Conservation (phyloP, 768 basidiomycete genomes). For the Lentinula guzmanii region DNA sequence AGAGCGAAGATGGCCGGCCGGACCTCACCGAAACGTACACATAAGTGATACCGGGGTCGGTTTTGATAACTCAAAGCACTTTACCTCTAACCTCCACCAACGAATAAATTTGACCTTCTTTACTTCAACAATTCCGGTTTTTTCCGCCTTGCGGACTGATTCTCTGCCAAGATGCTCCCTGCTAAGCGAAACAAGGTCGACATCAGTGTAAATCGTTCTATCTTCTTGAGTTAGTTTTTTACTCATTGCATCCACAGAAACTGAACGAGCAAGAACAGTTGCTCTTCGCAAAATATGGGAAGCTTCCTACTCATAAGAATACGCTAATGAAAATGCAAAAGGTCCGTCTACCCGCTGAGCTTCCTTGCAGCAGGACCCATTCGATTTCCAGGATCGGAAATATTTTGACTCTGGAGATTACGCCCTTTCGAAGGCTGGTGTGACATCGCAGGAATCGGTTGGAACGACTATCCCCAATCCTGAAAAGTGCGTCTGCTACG, state of each 20-base stretch:
- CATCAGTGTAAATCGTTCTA: conserved; percentile 63
- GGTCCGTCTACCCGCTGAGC: conserved; percentile 35
- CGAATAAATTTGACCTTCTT: conserved; percentile 21
- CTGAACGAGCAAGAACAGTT: conserved; percentile 88
- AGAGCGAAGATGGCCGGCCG: not conserved
- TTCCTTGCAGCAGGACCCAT: conserved; percentile 8
- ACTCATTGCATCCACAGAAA: conserved; percentile 39
- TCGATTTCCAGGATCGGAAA: conserved; percentile 77
- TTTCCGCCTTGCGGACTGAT: conserved; percentile 13
- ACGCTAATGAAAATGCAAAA: conserved; percentile 93
- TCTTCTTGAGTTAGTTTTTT: not conserved
- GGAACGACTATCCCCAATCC: conserved; percentile 98
- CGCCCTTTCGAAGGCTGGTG: conserved; percentile 92
- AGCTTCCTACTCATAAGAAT: conserved; percentile 91
- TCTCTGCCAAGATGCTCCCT: conserved; percentile 53
- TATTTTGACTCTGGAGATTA: conserved; percentile 99
- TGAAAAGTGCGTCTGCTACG: conserved; percentile 58
- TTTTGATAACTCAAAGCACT: not conserved
- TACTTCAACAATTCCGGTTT: conserved; percentile 11
- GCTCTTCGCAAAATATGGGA: conserved; percentile 92
- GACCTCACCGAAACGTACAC: not conserved
- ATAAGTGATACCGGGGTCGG: not conserved
- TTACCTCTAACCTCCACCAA: conserved; percentile 14
- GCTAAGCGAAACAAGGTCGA: conserved; percentile 88
- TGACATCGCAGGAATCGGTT: conserved; percentile 79